Evolutionary conservation across 1,284 basidiomycete species (phyloP), one percentile per base, ranked within the genome.

Genomic region (Thelephora terrestris): DNA sequence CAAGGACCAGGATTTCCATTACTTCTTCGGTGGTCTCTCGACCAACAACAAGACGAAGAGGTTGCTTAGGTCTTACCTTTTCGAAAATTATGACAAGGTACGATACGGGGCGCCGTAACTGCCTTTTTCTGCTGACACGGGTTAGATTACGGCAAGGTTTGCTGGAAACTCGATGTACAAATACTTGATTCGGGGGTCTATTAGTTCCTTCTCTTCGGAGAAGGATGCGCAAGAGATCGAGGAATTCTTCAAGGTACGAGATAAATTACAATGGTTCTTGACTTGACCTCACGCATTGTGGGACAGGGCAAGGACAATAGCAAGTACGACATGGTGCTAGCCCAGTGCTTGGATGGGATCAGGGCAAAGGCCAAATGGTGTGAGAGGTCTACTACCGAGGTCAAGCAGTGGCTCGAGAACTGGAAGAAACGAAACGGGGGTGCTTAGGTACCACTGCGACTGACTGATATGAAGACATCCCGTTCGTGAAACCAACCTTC

Each of bases 301-400:
- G 18, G 32, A 49, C 50, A 82, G 79, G 69, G 69, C 60, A 81
- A 78, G 62, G 80, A 86, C 57, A 77, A 69, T 3, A 75, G 76
- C 40, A 81, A 78, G 61, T 86, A 78, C 65, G 70, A 73, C 53
- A 71, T 81, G 59, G 70, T 71, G 5, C 65, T 88, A 39, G 73
- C 75, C 12, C 87, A 90, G 60, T 72, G 75, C 23, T 58, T 87
- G 51, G 87, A 91, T 55, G 74, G 70, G 2, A 77, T 89, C 55
- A 69, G 69, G 5, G 73, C 81, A 2, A 75, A 74, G 44, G 66
- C 70, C 7, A 71, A 71, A 6, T 83, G 79, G 70, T 12, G 14
- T 21, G 52, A 81, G 77, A 73, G 75, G 24, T 79, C 79, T 35
- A 75, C 69, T 6, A 61, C 58, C 17, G 81, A 87, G 56, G 67